Base-by-base conservation (phyloP, 768 basidiomycete genomes). In the Macrocybe gigantea region DNA sequence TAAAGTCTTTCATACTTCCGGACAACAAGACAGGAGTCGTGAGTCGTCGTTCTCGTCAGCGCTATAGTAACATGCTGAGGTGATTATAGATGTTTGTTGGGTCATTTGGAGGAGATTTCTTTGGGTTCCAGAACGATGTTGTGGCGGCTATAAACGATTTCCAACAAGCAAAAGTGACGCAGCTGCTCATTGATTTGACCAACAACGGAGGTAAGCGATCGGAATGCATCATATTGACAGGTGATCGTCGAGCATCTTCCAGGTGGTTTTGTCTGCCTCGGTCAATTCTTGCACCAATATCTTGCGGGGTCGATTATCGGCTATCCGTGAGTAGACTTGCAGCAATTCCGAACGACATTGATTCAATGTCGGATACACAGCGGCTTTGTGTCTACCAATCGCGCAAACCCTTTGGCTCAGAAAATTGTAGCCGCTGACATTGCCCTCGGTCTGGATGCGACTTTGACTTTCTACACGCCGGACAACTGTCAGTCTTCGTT, bases 261-360 rank as follows among this genome's bases (percentile, higher is more conserved):
- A 81, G 80, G 80, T 48, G 82, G 82, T 22, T 80, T 74, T 47
- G 70, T 83, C 6, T 83, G 82, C 57, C 69, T 83, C 7, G 81
- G 80, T 3, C 70, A 76, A 35, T 83, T 80, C 67, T 63, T 85
- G 38, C 78, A 80, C 53, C 71, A 72, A 44, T 81, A 70, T 56
- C 69, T 85, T 15, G 70, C 73, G 6, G 82, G 79, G 6, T 65
- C 68, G 0, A 60, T 67, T 15, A 64, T 77, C 34, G 77, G 73
- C 2, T 74, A 75, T 50, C 71, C 77, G 79, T 82, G 53, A 41
- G 78, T 67, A 6, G 38, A 32, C 12, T 29, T 44, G 38, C 6
- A 34, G 10, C 6, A 49, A 15, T 32, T 13, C 38, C 14, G 30
- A 34, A 12, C 10, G 33, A 38, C 30, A 4, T 5, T n/a, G 9